Percentiles rank a stretch among this genome's conserved stretches.
Conservation (phyloP, 768 basidiomycete species). For the Calocera cornea region DNA sequence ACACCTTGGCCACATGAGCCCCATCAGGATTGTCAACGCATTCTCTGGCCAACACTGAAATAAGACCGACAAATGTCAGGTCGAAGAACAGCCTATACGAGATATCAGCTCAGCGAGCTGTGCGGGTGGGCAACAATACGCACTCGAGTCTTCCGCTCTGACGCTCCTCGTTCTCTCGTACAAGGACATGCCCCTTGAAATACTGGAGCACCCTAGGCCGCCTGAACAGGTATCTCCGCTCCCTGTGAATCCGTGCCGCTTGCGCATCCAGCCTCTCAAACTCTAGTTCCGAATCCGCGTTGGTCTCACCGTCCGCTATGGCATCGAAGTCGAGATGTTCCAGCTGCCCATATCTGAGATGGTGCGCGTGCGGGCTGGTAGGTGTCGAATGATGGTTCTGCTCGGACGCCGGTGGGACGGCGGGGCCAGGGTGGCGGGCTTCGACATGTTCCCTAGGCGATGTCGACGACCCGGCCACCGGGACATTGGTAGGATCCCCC, state of each 20-base stretch:
- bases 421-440: not conserved
- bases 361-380: not conserved
- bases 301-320: not conserved
- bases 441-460: not conserved
- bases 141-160: slow-evolving; percentile 1
- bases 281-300: not conserved
- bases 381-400: not conserved
- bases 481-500: not conserved
- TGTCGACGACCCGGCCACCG: not conserved
- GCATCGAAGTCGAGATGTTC: slow-evolving; percentile 2
- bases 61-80: slow-evolving; percentile 5
- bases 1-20: not conserved
- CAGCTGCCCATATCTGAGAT: not conserved
- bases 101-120: no score
- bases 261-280: slow-evolving; percentile 5
- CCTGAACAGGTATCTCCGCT: slow-evolving; percentile 5
- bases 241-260: slow-evolving; percentile 1
- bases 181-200: slow-evolving; percentile 16
- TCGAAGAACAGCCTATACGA: slow-evolving; percentile 7
- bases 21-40: slow-evolving; percentile 7
- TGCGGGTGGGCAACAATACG: no score
- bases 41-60: slow-evolving; percentile 4
- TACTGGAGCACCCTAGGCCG: slow-evolving; percentile 5
- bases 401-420: not conserved
- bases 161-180: slow-evolving; percentile 23